Evolutionary conservation across 2,329 filamentous ascomycete species (phyloP), one percentile per base, ranked within the genome.

Genomic region (Plectosphaerella plurivora): DNA sequence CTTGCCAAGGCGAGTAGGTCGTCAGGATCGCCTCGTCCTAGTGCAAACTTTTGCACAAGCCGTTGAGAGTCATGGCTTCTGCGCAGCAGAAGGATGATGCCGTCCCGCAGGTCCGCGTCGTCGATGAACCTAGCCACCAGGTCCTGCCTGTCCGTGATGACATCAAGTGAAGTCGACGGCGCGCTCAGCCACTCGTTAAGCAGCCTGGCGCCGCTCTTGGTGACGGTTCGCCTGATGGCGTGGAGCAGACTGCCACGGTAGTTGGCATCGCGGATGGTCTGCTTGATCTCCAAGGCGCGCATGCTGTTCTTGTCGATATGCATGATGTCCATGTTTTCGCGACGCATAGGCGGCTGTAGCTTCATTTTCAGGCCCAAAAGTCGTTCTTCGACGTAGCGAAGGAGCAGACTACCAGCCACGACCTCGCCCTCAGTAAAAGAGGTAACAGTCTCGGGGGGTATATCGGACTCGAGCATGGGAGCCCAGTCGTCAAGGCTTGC

Each of bases 241-340:
- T 97, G 91, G 37, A 99, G 73, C 44, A 99, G 73, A 64, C 92
- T 97, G 5, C 94, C 94, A 57, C 87, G 85, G 39, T 88, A 87
- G 18, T 79, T 70, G 3, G 88, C 86, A 61, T 97, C 93, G 47
- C 88, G 82, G 49, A 96, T 84, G 0, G 94, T 97, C 65, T 86
- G 84, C 58, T 90, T 85, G 58, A 99, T 89, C 68, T 99, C 94
- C 5, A 99, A 77, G 1, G 92, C 90, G 54, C 89, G 82, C 71
- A 99, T 79, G 59, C 88, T 97, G 63, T 92, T 96, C 65, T 88
- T 92, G 72, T 99, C 94, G 59, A 99, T 95, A 49, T 75, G 81
- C 89, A 99, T 94, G 57, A 88, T 84, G 56, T 95, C 83, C 63
- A 89, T 77, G 49, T 82, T 78, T 58, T 88, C 83, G 59, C 90